Conservation (phyloP, 2,329 filamentous ascomycete genomes). For the Lasiodiplodia hormozganensis region DNA sequence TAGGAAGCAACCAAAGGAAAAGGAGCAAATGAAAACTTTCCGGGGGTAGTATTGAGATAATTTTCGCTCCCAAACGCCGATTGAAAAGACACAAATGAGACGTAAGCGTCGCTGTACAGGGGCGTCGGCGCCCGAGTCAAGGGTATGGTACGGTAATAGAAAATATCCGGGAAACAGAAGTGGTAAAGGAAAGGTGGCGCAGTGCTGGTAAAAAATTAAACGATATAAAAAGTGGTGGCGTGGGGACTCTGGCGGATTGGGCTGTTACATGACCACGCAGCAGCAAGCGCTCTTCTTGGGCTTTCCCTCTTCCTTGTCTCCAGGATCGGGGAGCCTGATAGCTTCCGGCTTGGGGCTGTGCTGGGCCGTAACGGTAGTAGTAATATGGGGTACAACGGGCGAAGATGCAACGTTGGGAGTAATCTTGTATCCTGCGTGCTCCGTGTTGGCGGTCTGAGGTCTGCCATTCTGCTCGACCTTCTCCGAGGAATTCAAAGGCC, state of each 20-base stretch:
- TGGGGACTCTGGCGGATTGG: neutral
- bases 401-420: conserved; percentile 51
- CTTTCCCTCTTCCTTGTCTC: conserved; percentile 55
- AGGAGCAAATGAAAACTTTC: conserved; percentile 12
- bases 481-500: conserved; percentile 7
- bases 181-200: conserved; percentile 14
- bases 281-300: conserved; percentile 70
- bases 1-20: conserved; percentile 11
- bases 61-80: conserved; percentile 26
- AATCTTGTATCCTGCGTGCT: conserved; percentile 55
- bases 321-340: conserved; percentile 61
- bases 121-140: conserved; percentile 20
- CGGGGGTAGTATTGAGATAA: conserved; percentile 14
- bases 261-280: conserved; percentile 75
- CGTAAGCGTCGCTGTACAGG: conserved; percentile 29
- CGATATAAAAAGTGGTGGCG: neutral
- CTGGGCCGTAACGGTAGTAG: conserved; percentile 13
- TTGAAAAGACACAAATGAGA: conserved; percentile 28
- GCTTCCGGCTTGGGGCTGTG: conserved; percentile 46
- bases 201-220: conserved; percentile 13
- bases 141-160: conserved; percentile 27
- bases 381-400: conserved; percentile 29
- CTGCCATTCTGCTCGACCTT: conserved; percentile 25
- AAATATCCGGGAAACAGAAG: conserved; percentile 23
- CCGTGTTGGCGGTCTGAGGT: conserved; percentile 36